Evolutionary conservation across 2,329 filamentous ascomycete genomes (phyloP), one percentile per base, ranked within the genome.

Genomic region (Exserohilum rostratum): DNA sequence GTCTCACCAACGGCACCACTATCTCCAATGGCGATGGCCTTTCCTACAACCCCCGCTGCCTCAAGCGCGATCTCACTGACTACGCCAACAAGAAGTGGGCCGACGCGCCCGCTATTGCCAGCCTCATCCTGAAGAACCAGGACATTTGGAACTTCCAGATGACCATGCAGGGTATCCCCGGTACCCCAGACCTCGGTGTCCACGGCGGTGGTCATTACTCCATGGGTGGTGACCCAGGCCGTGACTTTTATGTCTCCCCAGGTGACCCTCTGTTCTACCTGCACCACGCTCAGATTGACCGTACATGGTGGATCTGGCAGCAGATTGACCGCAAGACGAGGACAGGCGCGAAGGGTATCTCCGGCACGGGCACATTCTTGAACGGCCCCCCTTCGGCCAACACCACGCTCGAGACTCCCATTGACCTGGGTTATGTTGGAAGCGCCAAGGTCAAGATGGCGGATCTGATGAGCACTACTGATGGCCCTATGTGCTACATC

Each of bases 361-460:
- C 68, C 1, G 80, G 80, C 3, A 81, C 79, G 1, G 73, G 66
- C 9, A 82, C 79, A 0, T 78, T 82, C 33, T 64, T 79, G 43
- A 77, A 80, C 50, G 40, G 50, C 1, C 79, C 79, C 3, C 69
- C 77, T 3, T 78, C 76, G 13, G 50, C 76, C 1, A 75, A 79
- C 47, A 79, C 79, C n/a, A 81, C 78, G 2, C 69, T 83, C 5
- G 71, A 79, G 4, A 77, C 78, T 11, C 54, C 63, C 0, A 64
- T 82, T 17, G 64, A 79, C 45, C 48, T 80, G 12, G 78, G 78
- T 13, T 74, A 61, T 50, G 66, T 77, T 13, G 69, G 55, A 0
- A 57, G 60, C 4, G 58, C 61, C 0, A 52, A 57, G 3, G 37
- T 59, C 11, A 67, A 54, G 25, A 67, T 74, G 58, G 35, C 42